phyloP scores from a whole-genome alignment of 352 stramenopile genomes.

The Halophytophthora polymorphica region DNA sequence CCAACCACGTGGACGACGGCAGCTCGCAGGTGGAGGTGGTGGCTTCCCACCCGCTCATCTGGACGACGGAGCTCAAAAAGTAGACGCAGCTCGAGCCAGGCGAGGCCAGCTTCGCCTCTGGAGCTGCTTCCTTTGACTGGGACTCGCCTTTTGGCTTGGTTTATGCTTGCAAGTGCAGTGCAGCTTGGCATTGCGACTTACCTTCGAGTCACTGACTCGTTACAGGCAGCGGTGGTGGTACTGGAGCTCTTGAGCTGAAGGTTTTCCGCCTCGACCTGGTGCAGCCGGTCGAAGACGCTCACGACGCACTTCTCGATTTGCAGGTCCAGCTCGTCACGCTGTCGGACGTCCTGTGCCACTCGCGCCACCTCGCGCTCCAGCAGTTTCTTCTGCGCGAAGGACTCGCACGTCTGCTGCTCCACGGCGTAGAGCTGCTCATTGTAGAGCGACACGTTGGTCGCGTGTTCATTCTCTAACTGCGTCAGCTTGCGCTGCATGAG shows the following conservation, averaged over 20 bases:
- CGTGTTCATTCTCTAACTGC: constrained; percentile 41
- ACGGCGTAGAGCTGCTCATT: constrained; percentile 48
- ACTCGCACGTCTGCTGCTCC: constrained; percentile 54
- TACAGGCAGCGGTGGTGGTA: background rate
- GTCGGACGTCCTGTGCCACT: constrained; percentile 31
- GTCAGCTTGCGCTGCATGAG: constrained; percentile 42
- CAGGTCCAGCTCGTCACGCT: constrained; percentile 47
- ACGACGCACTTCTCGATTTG: constrained; percentile 59
- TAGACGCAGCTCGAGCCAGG: constrained; percentile 6
- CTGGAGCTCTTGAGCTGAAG: constrained; percentile 28
- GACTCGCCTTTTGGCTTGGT: too few species aligned
- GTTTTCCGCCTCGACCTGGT: constrained; percentile 48
- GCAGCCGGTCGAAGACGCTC: constrained; percentile 50
- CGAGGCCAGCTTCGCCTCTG: background rate
- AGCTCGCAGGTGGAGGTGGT: constrained; percentile 55
- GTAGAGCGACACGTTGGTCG: constrained; percentile 33
- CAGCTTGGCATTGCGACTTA: too few species aligned
- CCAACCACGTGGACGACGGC: constrained; percentile 64
- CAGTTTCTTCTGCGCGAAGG: constrained; percentile 43
- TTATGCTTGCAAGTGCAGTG: too few species aligned
- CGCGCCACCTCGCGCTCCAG: constrained; percentile 44
- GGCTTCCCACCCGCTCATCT: constrained; percentile 81
- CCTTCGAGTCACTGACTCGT: too few species aligned
- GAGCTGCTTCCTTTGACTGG: background rate
- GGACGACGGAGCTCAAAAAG: constrained; percentile 83